Evolutionary conservation across 768 basidiomycete genomes (phyloP), one percentile per base, ranked within the genome.

Genomic region (Russula emetica): DNA sequence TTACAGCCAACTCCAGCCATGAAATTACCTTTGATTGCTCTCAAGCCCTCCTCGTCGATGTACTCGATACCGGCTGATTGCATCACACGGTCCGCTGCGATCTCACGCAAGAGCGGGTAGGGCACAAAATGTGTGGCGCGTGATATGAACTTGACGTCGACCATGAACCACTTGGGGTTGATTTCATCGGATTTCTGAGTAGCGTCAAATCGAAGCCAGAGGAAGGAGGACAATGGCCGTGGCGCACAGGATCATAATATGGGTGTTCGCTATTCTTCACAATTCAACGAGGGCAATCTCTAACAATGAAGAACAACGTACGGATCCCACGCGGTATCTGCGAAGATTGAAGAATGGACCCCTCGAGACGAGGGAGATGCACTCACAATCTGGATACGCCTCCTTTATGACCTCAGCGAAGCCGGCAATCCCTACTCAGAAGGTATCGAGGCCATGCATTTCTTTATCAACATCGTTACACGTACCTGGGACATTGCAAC

Each of bases 111-210:
- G 0, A 96, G 78, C 7, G 87, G 78, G 13, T 96, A 79, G 3
- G 94, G 87, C 13, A 96, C 82, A 58, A 93, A 93, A 75, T 94
- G 78, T 34, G 73, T 68, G 6, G 88, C 81, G 26, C 89, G 84
- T 7, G 82, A 77, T 18, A 74, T 69, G 73, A 95, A 94, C 36
- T 80, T 82, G 57, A 87, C 76, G 69, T 93, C 86, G 40, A 94
- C 90, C 94, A 98, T 98, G 77, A 81, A 94, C 94, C 94, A 98
- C 71, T 82, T 90, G 1, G 94, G 94, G 13, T 85, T 78, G 3
- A 80, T 79, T 70, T 85, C 70, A 61, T 92, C 80, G 2, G 92
- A 83, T 84, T 95, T 95, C 91, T 92, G 69, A 22, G 20, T 20
- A 28, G 55, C 62, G 26, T 67, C 62, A 60, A 30, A 26, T n/a